A percentile compares a stretch with the other conserved stretches of the same genome.
Evolutionary conservation across 805 yeast species (phyloP).

Genomic region (Candida wancherniae): DNA sequence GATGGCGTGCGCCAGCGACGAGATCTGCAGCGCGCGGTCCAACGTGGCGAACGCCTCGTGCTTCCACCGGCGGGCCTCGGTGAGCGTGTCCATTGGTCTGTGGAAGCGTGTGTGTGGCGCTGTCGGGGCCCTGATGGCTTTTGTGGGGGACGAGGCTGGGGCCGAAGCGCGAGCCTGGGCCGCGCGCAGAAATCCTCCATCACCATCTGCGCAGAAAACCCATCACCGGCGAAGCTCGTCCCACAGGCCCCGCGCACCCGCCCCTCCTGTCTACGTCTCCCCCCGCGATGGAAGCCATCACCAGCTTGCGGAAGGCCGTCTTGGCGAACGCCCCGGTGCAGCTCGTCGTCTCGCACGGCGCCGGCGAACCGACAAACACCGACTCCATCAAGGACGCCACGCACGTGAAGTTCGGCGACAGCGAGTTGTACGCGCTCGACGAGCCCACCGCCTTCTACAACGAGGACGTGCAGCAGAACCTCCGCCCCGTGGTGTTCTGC

Average conservation of each 20-base stretch:
- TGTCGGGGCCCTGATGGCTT: too few species aligned
- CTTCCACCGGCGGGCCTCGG: constrained; percentile 25
- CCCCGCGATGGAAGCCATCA: constrained; percentile 23
- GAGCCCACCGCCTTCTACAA: constrained; percentile 51
- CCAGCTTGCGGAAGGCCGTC: constrained; percentile 26
- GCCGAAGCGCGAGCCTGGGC: too few species aligned
- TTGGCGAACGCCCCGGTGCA: constrained; percentile 20
- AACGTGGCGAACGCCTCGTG: constrained; percentile 26
- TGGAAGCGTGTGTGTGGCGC: too few species aligned
- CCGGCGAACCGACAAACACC: constrained; percentile 12
- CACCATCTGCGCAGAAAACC: too few species aligned
- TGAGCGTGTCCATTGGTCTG: too few species aligned
- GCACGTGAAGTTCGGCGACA: constrained; percentile 27
- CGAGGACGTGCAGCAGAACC: constrained; percentile 44
- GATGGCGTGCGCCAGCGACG: constrained; percentile 31
- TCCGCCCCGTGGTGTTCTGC: constrained; percentile 66
- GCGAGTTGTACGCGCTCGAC: constrained; percentile 31
- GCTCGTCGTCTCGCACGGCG: constrained; percentile 15
- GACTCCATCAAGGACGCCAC: constrained; percentile 31
- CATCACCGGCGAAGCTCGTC: too few species aligned
- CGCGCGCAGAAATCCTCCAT: too few species aligned
- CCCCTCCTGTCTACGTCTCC: too few species aligned
- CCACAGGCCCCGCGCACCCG: too few species aligned
- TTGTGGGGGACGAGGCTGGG: too few species aligned
- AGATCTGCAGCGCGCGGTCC: constrained; percentile 27